Percentiles rank a stretch among this genome's conserved stretches.
Conservation (phyloP, 768 basidiomycete genomes). For the Russula vinacea region DNA sequence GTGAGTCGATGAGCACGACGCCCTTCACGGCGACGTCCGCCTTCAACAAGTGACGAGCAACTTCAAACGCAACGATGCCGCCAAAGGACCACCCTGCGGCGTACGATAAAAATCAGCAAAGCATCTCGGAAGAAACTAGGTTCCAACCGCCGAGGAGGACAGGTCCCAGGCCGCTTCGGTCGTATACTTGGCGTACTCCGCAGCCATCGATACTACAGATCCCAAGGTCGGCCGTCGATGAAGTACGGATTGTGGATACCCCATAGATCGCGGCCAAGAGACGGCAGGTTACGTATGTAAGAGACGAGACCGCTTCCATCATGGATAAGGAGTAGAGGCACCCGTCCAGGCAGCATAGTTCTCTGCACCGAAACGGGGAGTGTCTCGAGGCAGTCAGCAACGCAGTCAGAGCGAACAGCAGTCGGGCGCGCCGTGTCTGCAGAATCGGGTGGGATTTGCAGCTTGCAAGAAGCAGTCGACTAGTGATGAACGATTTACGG, state of each 20-base stretch:
- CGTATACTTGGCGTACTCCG: constrained; percentile 44
- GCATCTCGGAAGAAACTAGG: not conserved
- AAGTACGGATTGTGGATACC: constrained; percentile 59
- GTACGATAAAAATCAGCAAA: constrained; percentile 7
- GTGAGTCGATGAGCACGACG: constrained; percentile 65
- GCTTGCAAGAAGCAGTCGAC: constrained; percentile 11
- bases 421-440: no score
- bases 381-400: constrained; percentile 31
- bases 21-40: constrained; percentile 49
- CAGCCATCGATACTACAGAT: constrained; percentile 52
- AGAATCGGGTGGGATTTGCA: not conserved
- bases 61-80: constrained; percentile 67
- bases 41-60: constrained; percentile 49
- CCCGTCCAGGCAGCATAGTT: constrained; percentile 25
- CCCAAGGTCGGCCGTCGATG: constrained; percentile 47
- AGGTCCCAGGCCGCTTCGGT: constrained; percentile 41
- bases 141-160: constrained; percentile 58
- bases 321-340: constrained; percentile 64
- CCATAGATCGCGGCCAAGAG: constrained; percentile 55
- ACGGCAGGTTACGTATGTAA: constrained; percentile 47
- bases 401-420: not conserved
- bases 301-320: constrained; percentile 65
- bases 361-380: constrained; percentile 42
- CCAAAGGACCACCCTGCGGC: constrained; percentile 74
- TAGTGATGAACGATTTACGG: constrained; percentile 37